Conservation (phyloP, 1,284 basidiomycete species). For the Cryptococcus wingfieldii region DNA sequence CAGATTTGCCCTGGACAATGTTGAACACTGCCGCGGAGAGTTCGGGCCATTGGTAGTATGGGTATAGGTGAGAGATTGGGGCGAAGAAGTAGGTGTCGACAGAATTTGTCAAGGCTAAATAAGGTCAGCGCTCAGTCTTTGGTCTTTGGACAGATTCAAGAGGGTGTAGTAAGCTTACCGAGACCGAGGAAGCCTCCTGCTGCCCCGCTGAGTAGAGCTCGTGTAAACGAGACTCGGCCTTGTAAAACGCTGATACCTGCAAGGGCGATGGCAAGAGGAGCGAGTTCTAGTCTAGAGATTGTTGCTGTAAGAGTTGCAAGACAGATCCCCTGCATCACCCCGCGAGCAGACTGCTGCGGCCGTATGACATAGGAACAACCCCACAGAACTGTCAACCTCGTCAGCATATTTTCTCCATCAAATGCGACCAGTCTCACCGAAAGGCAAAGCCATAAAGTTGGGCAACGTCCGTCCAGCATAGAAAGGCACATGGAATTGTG, state of each 20-base stretch:
- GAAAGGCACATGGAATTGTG: constrained; percentile 87
- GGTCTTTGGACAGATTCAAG: neutral
- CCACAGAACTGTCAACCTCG: too few species aligned
- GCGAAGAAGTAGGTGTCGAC: constrained; percentile 55
- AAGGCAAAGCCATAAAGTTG: constrained; percentile 83
- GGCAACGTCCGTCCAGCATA: constrained; percentile 90
- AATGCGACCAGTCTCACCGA: constrained; percentile 54
- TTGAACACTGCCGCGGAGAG: constrained; percentile 78
- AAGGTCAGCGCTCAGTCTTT: neutral
- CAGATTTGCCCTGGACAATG: constrained; percentile 75
- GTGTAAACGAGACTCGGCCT: neutral
- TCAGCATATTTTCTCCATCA: neutral
- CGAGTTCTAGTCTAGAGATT: neutral
- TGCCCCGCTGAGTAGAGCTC: neutral
- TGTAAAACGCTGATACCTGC: neutral
- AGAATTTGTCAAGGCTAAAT: constrained; percentile 58
- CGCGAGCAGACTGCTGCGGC: too few species aligned
- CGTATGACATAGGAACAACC: too few species aligned
- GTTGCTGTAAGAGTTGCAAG: neutral
- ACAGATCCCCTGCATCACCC: neutral
- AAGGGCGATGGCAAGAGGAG: neutral
- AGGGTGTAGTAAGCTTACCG: neutral
- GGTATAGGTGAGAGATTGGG: neutral
- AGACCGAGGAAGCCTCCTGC: neutral
- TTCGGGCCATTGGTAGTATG: constrained; percentile 72